phyloP scores from a whole-genome alignment of 768 basidiomycete genomes.

The Agrocybe praecox region DNA sequence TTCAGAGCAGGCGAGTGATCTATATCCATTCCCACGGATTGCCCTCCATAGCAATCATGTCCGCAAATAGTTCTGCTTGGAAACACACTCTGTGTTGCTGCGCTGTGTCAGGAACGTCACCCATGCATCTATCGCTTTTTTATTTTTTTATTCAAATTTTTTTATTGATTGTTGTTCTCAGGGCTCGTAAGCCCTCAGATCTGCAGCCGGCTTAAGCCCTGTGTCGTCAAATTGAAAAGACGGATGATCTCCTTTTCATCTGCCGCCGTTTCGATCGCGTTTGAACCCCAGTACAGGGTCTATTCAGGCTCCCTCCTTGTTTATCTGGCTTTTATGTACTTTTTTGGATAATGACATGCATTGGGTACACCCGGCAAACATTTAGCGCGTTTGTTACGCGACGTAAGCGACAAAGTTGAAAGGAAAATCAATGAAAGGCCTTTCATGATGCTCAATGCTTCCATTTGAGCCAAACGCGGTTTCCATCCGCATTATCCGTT shows the following conservation, averaged over 20 bases:
- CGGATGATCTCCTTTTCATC: constrained; percentile 7
- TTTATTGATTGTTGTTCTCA: not conserved
- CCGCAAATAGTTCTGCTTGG: constrained; percentile 6
- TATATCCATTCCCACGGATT: constrained; percentile 8
- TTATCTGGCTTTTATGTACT: constrained; percentile 6
- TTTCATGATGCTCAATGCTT: constrained; percentile 35
- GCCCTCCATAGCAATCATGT: constrained; percentile 15
- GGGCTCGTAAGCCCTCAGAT: not conserved
- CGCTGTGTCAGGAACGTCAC: constrained; percentile 11
- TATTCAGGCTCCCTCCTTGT: constrained; percentile 12
- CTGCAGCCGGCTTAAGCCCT: not conserved
- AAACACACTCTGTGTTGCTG: constrained; percentile 11
- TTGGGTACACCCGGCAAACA: constrained; percentile 17
- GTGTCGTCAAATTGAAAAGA: not conserved
- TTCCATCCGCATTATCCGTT: constrained; percentile 59
- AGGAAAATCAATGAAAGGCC: not conserved
- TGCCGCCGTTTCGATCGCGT: constrained; percentile 17
- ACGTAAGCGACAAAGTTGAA: not conserved
- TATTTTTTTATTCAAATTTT: not conserved
- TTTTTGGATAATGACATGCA: constrained; percentile 9
- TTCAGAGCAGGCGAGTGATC: constrained; percentile 2
- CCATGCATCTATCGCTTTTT: not conserved
- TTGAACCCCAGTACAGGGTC: constrained; percentile 9
- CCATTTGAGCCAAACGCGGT: constrained; percentile 66
- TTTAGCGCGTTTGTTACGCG: not conserved